Base-by-base conservation (phyloP, 805 yeast genomes). In the Nakazawaea pomicola region DNA sequence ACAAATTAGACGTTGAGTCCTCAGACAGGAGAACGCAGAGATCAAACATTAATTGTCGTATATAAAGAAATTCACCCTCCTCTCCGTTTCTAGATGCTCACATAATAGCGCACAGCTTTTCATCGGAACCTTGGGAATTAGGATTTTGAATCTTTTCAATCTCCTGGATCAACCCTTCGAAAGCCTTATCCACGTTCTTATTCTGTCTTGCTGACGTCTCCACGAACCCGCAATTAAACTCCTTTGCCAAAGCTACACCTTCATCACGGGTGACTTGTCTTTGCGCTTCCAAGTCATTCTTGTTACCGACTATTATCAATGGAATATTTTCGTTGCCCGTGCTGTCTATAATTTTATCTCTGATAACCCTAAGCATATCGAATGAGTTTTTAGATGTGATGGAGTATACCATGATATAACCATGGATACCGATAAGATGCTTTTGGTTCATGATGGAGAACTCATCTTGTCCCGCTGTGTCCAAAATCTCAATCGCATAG, bases 401-500 rank as follows among this genome's bases (percentile, higher is more conserved):
- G 37, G 91, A 83, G 62, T 86, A 89, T 33, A 87, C 85, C 32
- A 90, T 62, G 33, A 89, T 65, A 55, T 84, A 84, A 1, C 96
- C 97, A 54, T 86, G 93, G 25, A 84, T 78, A 14, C 90, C 93
- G 35, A 83, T 81, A 36, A 86, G 64, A 41, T 84, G 81, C 51
- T 84, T 83, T 59, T 84, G 87, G 52, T 79, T 84, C 61, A 89
- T 74, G 48, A 85, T 77, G 36, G 87, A 76, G 57, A 81, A 85
- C 65, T 88, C 95, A 60, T 88, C 96, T 65, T 87, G 95, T 6
- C 96, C 96, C 1, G 96, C 95, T 0, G 96, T 89, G 56, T 89
- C 97, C 46, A 88, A 66, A 40, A 89, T 84, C 58, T 88, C 96
- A 19, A 90, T 76, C 40, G 80, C 80, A 57, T 83, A 89, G 40